Percentiles rank a stretch among this genome's conserved stretches.
phyloP scores from a whole-genome alignment of 441 rosid genomes.

The Capsella rubella region DNA sequence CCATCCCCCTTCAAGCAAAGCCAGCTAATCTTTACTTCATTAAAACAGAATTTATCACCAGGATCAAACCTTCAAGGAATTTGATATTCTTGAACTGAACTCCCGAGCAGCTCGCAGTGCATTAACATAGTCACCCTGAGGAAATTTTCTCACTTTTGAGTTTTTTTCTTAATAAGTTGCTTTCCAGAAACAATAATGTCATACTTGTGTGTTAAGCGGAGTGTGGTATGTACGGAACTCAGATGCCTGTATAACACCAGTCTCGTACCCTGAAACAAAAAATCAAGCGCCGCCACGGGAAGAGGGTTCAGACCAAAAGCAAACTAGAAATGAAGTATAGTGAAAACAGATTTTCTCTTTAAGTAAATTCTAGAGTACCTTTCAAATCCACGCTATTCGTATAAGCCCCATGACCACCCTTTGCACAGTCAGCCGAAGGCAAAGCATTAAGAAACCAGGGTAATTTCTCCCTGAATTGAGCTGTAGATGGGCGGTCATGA shows the following conservation, averaged over 20 bases:
- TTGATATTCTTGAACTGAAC: constrained; percentile 68
- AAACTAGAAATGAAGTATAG: constrained; percentile 8
- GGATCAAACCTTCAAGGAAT: constrained; percentile 60
- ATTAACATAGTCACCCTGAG: constrained; percentile 74
- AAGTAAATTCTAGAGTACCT: constrained; percentile 48
- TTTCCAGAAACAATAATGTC: constrained; percentile 33
- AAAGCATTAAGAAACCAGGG: constrained; percentile 80
- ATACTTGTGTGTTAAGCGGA: constrained; percentile 75
- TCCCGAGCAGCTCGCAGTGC: constrained; percentile 76
- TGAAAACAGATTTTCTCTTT: constrained; percentile 23
- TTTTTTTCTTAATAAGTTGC: constrained; percentile 9
- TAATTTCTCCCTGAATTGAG: constrained; percentile 70
- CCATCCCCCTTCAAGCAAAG: constrained; percentile 29
- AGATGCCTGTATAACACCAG: constrained; percentile 70
- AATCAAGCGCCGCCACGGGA: constrained; percentile 4
- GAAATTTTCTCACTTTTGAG: constrained; percentile 32
- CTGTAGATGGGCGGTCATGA: constrained; percentile 65
- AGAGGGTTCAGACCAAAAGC: constrained; percentile 27
- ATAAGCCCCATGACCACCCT: constrained; percentile 90
- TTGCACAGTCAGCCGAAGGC: constrained; percentile 88
- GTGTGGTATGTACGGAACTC: constrained; percentile 82
- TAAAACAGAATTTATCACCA: constrained; percentile 18
- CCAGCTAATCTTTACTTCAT: constrained; percentile 27
- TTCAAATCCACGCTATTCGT: constrained; percentile 68
- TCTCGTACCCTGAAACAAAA: constrained; percentile 64